phyloP scores from a whole-genome alignment of 179 eudicot genomes.

The Pouteria campechiana region DNA sequence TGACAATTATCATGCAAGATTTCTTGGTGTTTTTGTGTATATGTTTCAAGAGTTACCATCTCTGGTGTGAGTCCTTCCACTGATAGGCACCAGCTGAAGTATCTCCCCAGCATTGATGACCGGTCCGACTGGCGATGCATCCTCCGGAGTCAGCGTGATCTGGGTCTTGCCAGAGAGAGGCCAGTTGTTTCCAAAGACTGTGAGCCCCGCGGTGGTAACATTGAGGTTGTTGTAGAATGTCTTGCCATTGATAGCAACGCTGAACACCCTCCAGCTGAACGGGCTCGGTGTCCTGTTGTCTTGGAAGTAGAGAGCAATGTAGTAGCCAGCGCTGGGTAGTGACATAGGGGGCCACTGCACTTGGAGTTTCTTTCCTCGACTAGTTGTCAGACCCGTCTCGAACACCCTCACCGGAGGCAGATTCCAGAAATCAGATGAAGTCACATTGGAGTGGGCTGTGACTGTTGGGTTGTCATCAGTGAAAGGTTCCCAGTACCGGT shows the following conservation, averaged over 20 bases:
- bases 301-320: constrained; percentile 73
- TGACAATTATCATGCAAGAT: too few relatives aligned
- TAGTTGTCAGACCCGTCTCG: constrained; percentile 39
- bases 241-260: constrained; percentile 39
- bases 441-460: constrained; percentile 28
- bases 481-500: constrained; percentile 67
- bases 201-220: constrained; percentile 51
- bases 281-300: constrained; percentile 68
- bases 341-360: constrained; percentile 57
- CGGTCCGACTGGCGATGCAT: constrained; percentile 51
- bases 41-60: constrained; percentile 40
- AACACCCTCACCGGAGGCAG: constrained; percentile 57
- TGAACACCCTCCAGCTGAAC: constrained; percentile 76
- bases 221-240: constrained; percentile 37
- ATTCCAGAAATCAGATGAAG: constrained; percentile 71
- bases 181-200: constrained; percentile 51
- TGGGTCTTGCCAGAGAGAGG: constrained; percentile 46
- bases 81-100: constrained; percentile 40
- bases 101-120: constrained; percentile 73
- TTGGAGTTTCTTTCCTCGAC: constrained; percentile 45
- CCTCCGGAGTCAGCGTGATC: constrained; percentile 34
- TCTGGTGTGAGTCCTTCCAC: constrained; percentile 34
- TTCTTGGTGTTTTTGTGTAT: background rate
- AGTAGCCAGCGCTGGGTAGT: constrained; percentile 39
- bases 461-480: constrained; percentile 32